These are phyloP conservation scores for Amauroascus niger DNA, from an alignment of 2,329 filamentous ascomycete genomes.

Conservation along the genomic window DNA sequence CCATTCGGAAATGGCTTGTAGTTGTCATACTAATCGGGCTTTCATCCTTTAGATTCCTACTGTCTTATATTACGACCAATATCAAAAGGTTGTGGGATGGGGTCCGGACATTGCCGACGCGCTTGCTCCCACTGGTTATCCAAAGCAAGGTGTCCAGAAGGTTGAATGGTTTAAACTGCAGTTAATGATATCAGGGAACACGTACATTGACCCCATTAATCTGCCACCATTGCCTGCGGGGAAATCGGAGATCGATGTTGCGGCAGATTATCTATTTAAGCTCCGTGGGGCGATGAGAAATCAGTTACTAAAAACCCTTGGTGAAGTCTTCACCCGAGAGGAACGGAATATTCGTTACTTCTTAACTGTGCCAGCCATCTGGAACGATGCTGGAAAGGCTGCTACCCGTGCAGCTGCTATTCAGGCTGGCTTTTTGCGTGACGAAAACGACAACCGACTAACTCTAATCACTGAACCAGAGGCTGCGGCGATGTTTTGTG, in stretches of 20 bases:
- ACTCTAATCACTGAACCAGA: conserved; percentile 94
- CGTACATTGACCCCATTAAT: conserved; percentile 98
- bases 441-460: conserved; percentile 93
- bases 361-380: conserved; percentile 95
- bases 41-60: conserved; percentile 66
- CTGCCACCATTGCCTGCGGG: conserved; percentile 91
- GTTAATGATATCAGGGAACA: conserved; percentile 96
- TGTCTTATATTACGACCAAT: conserved; percentile 98
- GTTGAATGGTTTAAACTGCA: conserved; percentile 99
- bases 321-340: conserved; percentile 95
- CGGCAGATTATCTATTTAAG: conserved; percentile 98
- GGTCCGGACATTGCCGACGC: conserved; percentile 96
- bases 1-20: not conserved
- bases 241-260: conserved; percentile 97
- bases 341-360: conserved; percentile 98
- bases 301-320: conserved; percentile 88
- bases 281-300: conserved; percentile 93
- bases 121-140: conserved; percentile 90
- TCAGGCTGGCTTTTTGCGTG: conserved; percentile 89
- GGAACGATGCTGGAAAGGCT: conserved; percentile 98
- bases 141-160: conserved; percentile 95
- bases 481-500: conserved; percentile 93
- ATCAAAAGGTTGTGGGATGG: conserved; percentile 99
- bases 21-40: not conserved
- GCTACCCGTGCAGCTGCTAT: conserved; percentile 92